Evolutionary conservation across 1,284 basidiomycete species (phyloP).

Genomic region (Pseudomicrostroma phylloplanum): DNA sequence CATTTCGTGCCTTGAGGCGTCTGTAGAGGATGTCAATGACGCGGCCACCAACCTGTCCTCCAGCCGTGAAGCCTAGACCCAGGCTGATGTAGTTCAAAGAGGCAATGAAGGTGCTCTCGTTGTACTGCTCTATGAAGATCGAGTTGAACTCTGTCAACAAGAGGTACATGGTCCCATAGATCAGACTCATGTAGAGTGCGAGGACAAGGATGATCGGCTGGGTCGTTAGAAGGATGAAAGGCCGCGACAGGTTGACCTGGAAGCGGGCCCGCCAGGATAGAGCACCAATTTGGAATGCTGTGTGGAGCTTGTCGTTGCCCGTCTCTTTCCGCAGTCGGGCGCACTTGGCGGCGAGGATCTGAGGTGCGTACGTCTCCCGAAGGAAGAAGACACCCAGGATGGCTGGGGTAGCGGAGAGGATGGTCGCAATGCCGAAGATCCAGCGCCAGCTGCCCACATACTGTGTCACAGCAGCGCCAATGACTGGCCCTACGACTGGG

Average conservation of each 20-base stretch:
- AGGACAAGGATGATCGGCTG: conserved; percentile 57
- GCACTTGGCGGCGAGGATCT: conserved; percentile 42
- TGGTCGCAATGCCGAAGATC: conserved; percentile 54
- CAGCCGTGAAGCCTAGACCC: conserved; percentile 36
- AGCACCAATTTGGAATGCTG: conserved; percentile 33
- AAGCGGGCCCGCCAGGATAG: conserved; percentile 43
- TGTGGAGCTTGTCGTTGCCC: conserved; percentile 32
- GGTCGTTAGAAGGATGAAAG: conserved; percentile 54
- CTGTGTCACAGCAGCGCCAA: conserved; percentile 35
- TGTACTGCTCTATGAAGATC: conserved; percentile 58
- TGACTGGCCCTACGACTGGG: conserved; percentile 36
- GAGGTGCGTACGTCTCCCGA: conserved; percentile 49
- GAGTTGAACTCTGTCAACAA: conserved; percentile 63
- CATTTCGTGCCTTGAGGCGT: conserved; percentile 56
- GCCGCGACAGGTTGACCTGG: conserved; percentile 53
- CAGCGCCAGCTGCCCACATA: conserved; percentile 40
- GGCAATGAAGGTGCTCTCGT: conserved; percentile 55
- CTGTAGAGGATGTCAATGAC: conserved; percentile 59
- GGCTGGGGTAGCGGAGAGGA: conserved; percentile 20
- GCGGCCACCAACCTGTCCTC: conserved; percentile 60
- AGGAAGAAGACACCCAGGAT: conserved; percentile 31
- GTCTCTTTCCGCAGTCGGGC: conserved; percentile 55
- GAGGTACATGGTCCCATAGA: conserved; percentile 55
- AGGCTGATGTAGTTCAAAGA: conserved; percentile 64
- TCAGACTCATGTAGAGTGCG: conserved; percentile 55